A percentile compares a stretch with the other conserved stretches of the same genome.
Conservation (phyloP, 1,139 yeast species). For the Pichia sp. region DNA sequence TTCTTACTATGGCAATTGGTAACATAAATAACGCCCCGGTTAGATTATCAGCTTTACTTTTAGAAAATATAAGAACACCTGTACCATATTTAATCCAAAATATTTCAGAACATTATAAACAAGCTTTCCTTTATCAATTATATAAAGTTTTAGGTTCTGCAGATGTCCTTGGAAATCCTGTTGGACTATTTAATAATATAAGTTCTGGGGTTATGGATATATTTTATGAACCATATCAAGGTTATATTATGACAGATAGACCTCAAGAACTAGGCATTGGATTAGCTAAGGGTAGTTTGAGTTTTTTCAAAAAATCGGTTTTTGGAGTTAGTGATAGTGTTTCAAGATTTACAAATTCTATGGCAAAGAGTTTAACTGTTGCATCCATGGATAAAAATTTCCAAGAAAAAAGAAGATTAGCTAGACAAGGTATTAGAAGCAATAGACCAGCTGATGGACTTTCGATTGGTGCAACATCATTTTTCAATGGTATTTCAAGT, state of each 20-base stretch:
- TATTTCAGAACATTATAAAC: slow-evolving; percentile 81
- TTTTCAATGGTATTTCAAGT: slow-evolving; percentile 78
- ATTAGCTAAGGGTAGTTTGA: slow-evolving; percentile 89
- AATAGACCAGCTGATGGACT: slow-evolving; percentile 87
- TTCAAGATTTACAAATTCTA: slow-evolving; percentile 86
- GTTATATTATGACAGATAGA: slow-evolving; percentile 86
- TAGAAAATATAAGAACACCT: slow-evolving; percentile 88
- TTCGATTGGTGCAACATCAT: slow-evolving; percentile 81
- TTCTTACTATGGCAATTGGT: slow-evolving; percentile 94
- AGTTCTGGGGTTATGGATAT: slow-evolving; percentile 95
- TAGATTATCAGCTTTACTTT: slow-evolving; percentile 73
- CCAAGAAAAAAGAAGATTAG: slow-evolving; percentile 70
- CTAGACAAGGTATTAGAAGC: slow-evolving; percentile 69
- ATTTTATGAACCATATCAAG: slow-evolving; percentile 96
- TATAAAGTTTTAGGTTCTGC: slow-evolving; percentile 95
- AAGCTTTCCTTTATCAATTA: slow-evolving; percentile 84
- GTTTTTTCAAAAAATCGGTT: slow-evolving; percentile 89
- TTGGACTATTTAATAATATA: slow-evolving; percentile 86
- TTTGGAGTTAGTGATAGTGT: slow-evolving; percentile 93
- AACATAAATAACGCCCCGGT: slow-evolving; percentile 97
- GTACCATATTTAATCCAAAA: slow-evolving; percentile 66
- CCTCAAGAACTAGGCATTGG: slow-evolving; percentile 97
- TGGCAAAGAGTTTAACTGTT: slow-evolving; percentile 89
- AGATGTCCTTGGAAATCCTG: slow-evolving; percentile 94
- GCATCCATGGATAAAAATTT: slow-evolving; percentile 83